Evolutionary conservation across 768 basidiomycete genomes (phyloP).

Genomic region (Podaxis mareebaensis): DNA sequence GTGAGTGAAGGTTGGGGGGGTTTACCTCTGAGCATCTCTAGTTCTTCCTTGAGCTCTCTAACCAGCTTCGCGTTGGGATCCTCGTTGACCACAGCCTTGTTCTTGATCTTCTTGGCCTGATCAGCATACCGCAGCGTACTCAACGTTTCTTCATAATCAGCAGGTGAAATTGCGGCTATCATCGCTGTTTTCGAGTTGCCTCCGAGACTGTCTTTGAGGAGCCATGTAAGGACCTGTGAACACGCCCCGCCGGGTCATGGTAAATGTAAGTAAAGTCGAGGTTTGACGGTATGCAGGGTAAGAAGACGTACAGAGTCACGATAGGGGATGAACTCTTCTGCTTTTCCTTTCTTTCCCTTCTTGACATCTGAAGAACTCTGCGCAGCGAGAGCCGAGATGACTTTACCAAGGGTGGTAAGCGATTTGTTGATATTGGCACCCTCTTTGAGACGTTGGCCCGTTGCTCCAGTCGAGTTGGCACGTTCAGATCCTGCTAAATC

Average conservation of each 20-base stretch:
- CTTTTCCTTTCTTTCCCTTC: constrained; percentile 88
- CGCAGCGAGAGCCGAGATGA: constrained; percentile 87
- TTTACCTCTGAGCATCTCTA: constrained; percentile 85
- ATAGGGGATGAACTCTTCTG: constrained; percentile 93
- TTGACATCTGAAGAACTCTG: constrained; percentile 67
- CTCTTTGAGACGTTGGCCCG: constrained; percentile 94
- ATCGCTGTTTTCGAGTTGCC: constrained; percentile 98
- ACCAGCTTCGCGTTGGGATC: constrained; percentile 99
- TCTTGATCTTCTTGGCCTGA: constrained; percentile 99
- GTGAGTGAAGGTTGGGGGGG: background rate
- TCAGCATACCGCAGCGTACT: constrained; percentile 97
- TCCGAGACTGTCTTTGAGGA: constrained; percentile 95
- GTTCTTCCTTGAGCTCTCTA: constrained; percentile 97
- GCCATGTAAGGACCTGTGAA: constrained; percentile 89
- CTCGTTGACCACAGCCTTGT: constrained; percentile 98
- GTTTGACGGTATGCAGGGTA: background rate
- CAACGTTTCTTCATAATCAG: constrained; percentile 96
- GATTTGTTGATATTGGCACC: constrained; percentile 99
- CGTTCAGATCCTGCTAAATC: constrained; percentile 97
- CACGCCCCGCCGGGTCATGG: background rate
- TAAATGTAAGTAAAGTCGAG: too few relatives aligned
- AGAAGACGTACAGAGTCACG: constrained; percentile 81
- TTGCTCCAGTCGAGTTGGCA: constrained; percentile 97
- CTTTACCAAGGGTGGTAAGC: constrained; percentile 95
- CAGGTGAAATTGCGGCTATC: constrained; percentile 99